Base-by-base conservation (phyloP, 2,329 filamentous ascomycete species). In the Penicillium olsonii region DNA sequence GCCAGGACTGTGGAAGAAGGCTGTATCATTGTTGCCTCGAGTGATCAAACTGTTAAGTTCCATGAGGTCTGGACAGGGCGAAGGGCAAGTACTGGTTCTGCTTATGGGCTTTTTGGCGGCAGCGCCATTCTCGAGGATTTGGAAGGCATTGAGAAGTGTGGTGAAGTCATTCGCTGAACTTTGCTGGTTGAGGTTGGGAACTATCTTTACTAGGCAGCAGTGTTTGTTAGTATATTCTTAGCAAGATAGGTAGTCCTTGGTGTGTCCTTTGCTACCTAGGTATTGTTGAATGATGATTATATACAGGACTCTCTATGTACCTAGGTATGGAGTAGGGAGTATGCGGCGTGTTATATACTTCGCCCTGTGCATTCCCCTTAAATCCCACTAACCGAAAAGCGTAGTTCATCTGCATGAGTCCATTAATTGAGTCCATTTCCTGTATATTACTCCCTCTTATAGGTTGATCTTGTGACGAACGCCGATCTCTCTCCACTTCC, bases 21-120 rank as follows among this genome's bases (percentile, higher is more conserved):
- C 0, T 95, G 91, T 66, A 86, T 99, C 58, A 88, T 96, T 15
- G 87, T 99, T 45, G 92, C 92, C 14, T 88, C 90, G 37, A 96
- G 91, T 65, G 92, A 97, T 71, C 87, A 90, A 66, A 95, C 84
- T 60, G 87, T 97, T 69, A 94, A 94, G 66, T 97, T 97, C 63
- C 91, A 97, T 69, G 92, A 97, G 73, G 84, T 99, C 10, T 97
- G 92, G 94, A 80, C 81, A n/a, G 81, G 82, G 2, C 75, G 79
- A 34, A 78, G 75, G 59, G 85, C 81, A 62, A 73, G 75, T 8
- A 81, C 78, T 17, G 70, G 75, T 18, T 68, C 75, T 43, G 76
- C 78, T 12, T 76, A 75, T 35, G 84, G 88, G 2, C 75, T 89
- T 54, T 75, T 96, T 19, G 89, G 88, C 11, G 88, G 90, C 4